Percentiles rank a stretch among this genome's conserved stretches.
Conservation (phyloP, 2,329 filamentous ascomycete genomes). For the Alternaria burnsii region DNA sequence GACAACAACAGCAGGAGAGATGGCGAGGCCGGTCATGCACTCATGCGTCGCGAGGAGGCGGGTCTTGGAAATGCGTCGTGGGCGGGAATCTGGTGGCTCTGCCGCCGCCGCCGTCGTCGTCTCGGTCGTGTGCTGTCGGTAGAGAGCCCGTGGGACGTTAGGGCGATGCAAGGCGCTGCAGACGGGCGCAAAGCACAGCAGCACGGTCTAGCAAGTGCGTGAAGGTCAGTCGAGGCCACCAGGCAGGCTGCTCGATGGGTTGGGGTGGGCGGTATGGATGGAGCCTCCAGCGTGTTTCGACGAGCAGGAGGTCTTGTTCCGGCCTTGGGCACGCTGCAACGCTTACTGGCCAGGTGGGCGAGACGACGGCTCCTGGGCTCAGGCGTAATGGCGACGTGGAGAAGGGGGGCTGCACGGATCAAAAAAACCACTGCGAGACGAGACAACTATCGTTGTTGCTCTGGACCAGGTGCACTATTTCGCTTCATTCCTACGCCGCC, state of each 20-base stretch:
- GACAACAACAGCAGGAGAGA: conserved; percentile 22
- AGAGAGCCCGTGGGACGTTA: conserved; percentile 44
- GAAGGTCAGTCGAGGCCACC: conserved; percentile 23
- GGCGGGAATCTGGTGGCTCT: conserved; percentile 6
- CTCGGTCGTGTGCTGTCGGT: conserved; percentile 49
- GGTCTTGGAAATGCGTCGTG: conserved; percentile 17
- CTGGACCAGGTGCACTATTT: conserved; percentile 11
- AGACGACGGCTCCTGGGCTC: conserved; percentile 11
- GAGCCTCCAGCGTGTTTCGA: conserved; percentile 25
- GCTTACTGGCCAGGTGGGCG: conserved; percentile 38
- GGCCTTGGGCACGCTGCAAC: conserved; percentile 38
- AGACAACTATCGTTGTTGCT: conserved; percentile 2
- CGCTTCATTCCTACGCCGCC: conserved; percentile 26
- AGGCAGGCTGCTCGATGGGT: conserved; percentile 29
- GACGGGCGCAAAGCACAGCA: conserved; percentile 21
- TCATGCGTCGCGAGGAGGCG: conserved; percentile 36
- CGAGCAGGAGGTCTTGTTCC: conserved; percentile 35
- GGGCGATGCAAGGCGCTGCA: conserved; percentile 31
- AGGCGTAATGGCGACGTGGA: conserved; percentile 34
- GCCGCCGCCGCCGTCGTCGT: conserved; percentile 28
- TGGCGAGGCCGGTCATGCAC: conserved; percentile 33
- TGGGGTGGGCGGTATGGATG: conserved; percentile 31
- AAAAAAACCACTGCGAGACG: conserved; percentile 7
- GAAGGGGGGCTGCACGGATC: conserved; percentile 10
- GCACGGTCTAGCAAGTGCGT: conserved; percentile 23